phyloP scores from a whole-genome alignment of 495 filamentous ascomycete genomes.

The Hyaloscypha variabilis region DNA sequence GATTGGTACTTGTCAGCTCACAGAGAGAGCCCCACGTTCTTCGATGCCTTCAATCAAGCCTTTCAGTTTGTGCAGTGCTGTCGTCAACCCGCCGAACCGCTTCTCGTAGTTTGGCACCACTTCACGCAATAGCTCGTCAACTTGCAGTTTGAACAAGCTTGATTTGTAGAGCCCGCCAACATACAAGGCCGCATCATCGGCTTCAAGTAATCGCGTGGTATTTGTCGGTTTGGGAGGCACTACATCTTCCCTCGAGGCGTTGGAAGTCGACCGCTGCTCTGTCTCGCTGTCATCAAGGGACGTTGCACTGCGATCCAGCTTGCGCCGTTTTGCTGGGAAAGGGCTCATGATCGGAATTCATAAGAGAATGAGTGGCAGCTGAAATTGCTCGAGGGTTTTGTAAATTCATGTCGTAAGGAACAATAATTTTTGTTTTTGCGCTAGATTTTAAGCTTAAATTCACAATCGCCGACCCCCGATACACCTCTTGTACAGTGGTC shows the following conservation, averaged over 20 bases:
- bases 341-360: conserved; percentile 18
- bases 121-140: conserved; percentile 78
- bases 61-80: conserved; percentile 72
- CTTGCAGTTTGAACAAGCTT: conserved; percentile 83
- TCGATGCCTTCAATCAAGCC: conserved; percentile 70
- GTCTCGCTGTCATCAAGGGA: neutral
- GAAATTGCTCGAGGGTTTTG: neutral
- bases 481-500: neutral
- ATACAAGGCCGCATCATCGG: conserved; percentile 28
- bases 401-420: neutral
- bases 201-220: conserved; percentile 15
- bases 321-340: conserved; percentile 47
- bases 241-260: neutral
- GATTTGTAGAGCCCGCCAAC: conserved; percentile 53
- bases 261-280: neutral
- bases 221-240: neutral
- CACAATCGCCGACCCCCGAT: neutral
- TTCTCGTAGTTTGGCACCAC: conserved; percentile 70
- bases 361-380: neutral
- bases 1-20: neutral
- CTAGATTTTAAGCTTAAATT: conserved; percentile 20
- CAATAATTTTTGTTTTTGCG: neutral
- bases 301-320: conserved; percentile 40
- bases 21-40: neutral
- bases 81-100: conserved; percentile 64